These are phyloP conservation scores for Pseudopyricularia cyperi DNA, from an alignment of 2,329 filamentous ascomycete genomes.

Conservation along the genomic window DNA sequence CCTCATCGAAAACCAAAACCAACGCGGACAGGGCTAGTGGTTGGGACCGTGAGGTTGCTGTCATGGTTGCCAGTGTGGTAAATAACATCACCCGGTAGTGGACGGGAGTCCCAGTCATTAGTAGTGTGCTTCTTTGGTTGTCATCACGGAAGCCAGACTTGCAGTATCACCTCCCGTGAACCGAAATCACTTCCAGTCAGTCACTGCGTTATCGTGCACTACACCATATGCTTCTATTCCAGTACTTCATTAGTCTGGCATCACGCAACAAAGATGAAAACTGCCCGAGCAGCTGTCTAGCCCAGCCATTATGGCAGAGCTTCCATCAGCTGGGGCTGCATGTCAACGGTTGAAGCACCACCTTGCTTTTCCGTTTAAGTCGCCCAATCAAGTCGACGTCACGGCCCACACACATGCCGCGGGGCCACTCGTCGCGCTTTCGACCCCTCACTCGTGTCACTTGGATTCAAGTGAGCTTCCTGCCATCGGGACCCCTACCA, in stretches of 20 bases:
- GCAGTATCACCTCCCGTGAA: too few relatives aligned
- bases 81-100: constrained; percentile 35
- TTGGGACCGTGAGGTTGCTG: constrained; percentile 87
- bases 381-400: not conserved
- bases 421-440: not conserved
- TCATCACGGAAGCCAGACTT: too few relatives aligned
- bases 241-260: too few relatives aligned
- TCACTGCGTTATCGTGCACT: too few relatives aligned
- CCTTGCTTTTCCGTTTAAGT: not conserved
- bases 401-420: not conserved
- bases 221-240: too few relatives aligned
- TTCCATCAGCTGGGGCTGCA: not conserved
- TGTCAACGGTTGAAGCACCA: not conserved
- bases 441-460: not conserved
- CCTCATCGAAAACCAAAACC: constrained; percentile 28
- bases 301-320: not conserved
- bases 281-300: too few relatives aligned
- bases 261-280: too few relatives aligned
- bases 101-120: not conserved
- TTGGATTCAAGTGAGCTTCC: not conserved
- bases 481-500: too few relatives aligned
- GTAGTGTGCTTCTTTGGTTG: too few relatives aligned
- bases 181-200: too few relatives aligned
- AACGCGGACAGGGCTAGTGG: constrained; percentile 19
- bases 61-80: constrained; percentile 82